These are phyloP conservation scores for Aschersonia sp. DNA, from an alignment of 2,329 filamentous ascomycete species.

Conservation along the genomic window DNA sequence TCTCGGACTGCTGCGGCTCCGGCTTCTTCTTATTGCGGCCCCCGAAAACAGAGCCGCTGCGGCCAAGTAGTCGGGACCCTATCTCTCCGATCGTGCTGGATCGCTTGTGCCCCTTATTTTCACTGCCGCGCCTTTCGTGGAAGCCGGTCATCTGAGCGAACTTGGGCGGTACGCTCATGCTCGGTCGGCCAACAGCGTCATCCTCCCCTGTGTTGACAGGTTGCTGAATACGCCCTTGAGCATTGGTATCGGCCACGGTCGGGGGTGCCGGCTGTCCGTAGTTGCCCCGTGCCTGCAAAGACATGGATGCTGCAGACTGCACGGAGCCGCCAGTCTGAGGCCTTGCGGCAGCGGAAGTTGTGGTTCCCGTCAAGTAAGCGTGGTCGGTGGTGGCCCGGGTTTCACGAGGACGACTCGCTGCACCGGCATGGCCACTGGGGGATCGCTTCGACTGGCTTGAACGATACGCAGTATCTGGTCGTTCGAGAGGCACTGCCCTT, in stretches of 20 bases:
- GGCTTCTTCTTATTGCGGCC: constrained; percentile 37
- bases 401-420: constrained; percentile 14
- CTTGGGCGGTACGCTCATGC: constrained; percentile 45
- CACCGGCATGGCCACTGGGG: constrained; percentile 28
- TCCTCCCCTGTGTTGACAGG: constrained; percentile 50
- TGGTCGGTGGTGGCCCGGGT: constrained; percentile 24
- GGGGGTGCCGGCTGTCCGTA: constrained; percentile 85
- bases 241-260: constrained; percentile 76
- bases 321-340: constrained; percentile 76
- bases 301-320: constrained; percentile 54
- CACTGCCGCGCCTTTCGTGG: constrained; percentile 31
- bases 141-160: constrained; percentile 45
- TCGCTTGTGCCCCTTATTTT: constrained; percentile 46
- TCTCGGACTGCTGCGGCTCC: constrained; percentile 36
- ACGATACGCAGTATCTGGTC: constrained; percentile 30
- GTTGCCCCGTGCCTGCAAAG: constrained; percentile 42
- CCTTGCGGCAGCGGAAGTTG: constrained; percentile 36
- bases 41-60: constrained; percentile 72
- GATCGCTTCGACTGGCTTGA: constrained; percentile 25
- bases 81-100: constrained; percentile 70
- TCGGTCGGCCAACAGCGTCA: constrained; percentile 48
- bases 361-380: constrained; percentile 25
- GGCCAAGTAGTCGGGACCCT: constrained; percentile 71
- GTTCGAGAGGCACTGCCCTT: constrained; percentile 47
- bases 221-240: constrained; percentile 79